Evolutionary conservation across 169 alveolate species (phyloP).

Genomic region (Cytauxzoon felis): DNA sequence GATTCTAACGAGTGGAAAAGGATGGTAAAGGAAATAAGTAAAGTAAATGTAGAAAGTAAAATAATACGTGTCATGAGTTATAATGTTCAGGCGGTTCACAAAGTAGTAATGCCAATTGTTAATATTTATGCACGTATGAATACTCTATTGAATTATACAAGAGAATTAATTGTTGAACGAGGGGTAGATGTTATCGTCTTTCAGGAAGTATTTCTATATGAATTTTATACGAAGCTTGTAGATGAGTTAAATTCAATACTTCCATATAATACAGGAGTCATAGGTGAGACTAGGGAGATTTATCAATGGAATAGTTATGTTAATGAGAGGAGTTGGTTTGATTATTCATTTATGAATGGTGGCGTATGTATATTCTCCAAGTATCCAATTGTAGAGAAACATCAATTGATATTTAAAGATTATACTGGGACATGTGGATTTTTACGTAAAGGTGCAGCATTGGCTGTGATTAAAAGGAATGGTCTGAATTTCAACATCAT

Average conservation of each 20-base stretch:
- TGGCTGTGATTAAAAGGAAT: conserved; percentile 56
- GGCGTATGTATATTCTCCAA: conserved; percentile 47
- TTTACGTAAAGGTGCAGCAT: conserved; percentile 76
- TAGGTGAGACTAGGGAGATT: not conserved
- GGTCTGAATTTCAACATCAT: conserved; percentile 67
- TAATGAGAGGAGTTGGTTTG: too few relatives aligned
- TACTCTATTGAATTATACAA: conserved; percentile 16
- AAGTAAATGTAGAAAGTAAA: too few relatives aligned
- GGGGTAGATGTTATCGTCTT: conserved; percentile 58
- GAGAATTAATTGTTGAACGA: conserved; percentile 30
- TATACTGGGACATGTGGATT: conserved; percentile 11
- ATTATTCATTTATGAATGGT: conserved; percentile 11
- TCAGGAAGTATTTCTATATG: conserved; percentile 59
- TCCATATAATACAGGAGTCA: conserved; percentile 52
- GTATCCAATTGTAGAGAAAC: conserved; percentile 15
- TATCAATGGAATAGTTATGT: not conserved
- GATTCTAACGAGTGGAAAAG: too few relatives aligned
- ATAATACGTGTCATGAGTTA: conserved; percentile 55
- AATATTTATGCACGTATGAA: not conserved
- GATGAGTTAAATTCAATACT: conserved; percentile 1
- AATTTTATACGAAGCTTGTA: conserved; percentile 19
- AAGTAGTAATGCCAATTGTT: conserved; percentile 13
- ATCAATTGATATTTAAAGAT: conserved; percentile 17
- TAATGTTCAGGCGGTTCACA: conserved; percentile 64
- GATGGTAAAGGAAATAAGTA: too few relatives aligned